Conservation (phyloP, 257 asterid species). For the Solanum appendiculatum region DNA sequence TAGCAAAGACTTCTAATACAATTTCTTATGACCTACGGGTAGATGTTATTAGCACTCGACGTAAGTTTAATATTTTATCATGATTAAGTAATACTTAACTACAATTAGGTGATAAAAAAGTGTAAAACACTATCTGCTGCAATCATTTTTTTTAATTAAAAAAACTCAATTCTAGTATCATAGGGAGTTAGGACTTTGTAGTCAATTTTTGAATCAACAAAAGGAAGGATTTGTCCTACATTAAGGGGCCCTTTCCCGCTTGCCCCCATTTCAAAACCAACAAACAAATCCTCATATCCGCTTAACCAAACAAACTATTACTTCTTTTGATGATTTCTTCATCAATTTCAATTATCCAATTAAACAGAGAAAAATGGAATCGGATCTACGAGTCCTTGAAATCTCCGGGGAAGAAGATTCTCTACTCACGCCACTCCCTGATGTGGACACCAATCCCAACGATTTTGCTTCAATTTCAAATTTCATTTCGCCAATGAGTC, state of each 20-base stretch:
- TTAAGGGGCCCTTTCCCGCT: neutral
- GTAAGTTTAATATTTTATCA: neutral
- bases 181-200: neutral
- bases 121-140: neutral
- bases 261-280: neutral
- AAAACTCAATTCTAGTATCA: neutral
- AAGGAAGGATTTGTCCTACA: neutral
- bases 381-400: neutral
- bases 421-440: neutral
- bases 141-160: neutral
- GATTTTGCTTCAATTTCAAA: neutral
- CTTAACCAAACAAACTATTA: neutral
- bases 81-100: neutral
- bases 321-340: neutral
- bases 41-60: neutral
- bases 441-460: neutral
- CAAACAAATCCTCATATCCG: neutral
- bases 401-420: constrained; percentile 8
- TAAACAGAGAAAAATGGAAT: neutral
- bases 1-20: neutral
- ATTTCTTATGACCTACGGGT: neutral
- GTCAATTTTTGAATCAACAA: neutral
- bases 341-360: neutral
- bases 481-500: neutral
- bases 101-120: neutral